phyloP scores from a whole-genome alignment of 2,329 filamentous ascomycete genomes.

The Blastomyces gilchristii region DNA sequence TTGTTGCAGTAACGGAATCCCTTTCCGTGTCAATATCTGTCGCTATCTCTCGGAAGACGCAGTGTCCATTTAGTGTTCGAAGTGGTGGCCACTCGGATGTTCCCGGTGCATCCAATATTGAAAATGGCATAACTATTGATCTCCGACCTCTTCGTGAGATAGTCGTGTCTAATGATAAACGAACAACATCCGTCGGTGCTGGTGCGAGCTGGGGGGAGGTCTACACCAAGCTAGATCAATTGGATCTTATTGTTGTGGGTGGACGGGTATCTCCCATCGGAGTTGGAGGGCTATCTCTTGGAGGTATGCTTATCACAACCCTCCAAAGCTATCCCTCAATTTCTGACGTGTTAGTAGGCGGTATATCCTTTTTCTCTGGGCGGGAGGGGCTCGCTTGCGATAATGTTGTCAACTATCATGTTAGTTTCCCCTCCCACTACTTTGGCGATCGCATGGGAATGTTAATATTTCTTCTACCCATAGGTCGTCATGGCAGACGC shows the following conservation, averaged over 20 bases:
- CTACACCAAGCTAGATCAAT: conserved; percentile 20
- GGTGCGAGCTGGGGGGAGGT: conserved; percentile 27
- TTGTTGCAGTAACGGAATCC: neutral
- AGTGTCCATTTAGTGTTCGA: conserved; percentile 22
- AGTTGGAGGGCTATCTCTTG: conserved; percentile 26
- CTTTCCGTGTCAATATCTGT: neutral
- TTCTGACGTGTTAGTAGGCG: conserved; percentile 15
- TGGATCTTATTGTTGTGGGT: conserved; percentile 22
- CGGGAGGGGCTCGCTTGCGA: conserved; percentile 41
- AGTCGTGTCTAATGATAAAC: conserved; percentile 19
- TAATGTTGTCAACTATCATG: conserved; percentile 39
- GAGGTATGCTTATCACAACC: conserved; percentile 20
- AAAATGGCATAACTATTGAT: conserved; percentile 34
- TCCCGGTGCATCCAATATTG: conserved; percentile 31
- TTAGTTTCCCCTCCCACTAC: conserved; percentile 23
- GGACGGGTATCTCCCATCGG: conserved; percentile 24
- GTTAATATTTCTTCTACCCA: neutral
- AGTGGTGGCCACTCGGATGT: conserved; percentile 34
- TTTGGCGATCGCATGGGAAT: neutral
- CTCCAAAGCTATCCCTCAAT: neutral
- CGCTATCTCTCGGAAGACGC: neutral
- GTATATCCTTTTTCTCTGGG: conserved; percentile 41
- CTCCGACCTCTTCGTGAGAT: conserved; percentile 26
- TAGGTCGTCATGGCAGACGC: conserved; percentile 38
- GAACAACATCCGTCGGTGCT: conserved; percentile 21